phyloP scores from a whole-genome alignment of 108 stramenopile species.

The Nitzschia palea region DNA sequence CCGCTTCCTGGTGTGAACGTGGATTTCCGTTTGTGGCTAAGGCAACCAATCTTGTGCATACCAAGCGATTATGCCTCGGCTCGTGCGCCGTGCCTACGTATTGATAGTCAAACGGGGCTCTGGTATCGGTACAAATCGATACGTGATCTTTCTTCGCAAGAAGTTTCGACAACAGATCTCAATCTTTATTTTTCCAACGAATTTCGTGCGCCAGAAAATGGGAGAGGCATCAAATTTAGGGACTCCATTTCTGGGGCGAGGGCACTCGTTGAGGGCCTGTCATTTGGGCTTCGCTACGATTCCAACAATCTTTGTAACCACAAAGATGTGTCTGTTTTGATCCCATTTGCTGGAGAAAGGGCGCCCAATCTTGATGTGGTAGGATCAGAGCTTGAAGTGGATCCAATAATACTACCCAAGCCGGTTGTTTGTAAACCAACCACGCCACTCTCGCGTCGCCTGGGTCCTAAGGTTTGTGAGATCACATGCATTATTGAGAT shows the following conservation, averaged over 20 bases:
- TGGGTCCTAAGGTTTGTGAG: slow-evolving; percentile 58
- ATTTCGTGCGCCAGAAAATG: slow-evolving; percentile 19
- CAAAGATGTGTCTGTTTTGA: slow-evolving; percentile 48
- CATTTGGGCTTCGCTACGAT: slow-evolving; percentile 67
- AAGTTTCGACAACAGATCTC: slow-evolving; percentile 60
- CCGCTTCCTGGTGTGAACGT: slow-evolving; percentile 36
- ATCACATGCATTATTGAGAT: slow-evolving; percentile 65
- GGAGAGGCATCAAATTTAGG: slow-evolving; percentile 2
- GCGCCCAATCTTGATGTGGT: slow-evolving; percentile 38
- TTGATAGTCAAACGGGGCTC: slow-evolving; percentile 62
- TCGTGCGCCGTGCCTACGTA: slow-evolving; percentile 40
- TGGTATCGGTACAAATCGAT: slow-evolving; percentile 79
- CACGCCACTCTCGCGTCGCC: slow-evolving; percentile 27
- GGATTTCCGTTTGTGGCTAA: slow-evolving; percentile 83
- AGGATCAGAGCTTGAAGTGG: slow-evolving; percentile 43
- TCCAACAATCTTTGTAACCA: slow-evolving; percentile 55
- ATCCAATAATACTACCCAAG: slow-evolving; percentile 47
- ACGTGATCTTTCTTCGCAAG: slow-evolving; percentile 66
- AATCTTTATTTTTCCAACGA: slow-evolving; percentile 50
- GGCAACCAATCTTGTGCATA: slow-evolving; percentile 44
- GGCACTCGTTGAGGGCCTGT: slow-evolving; percentile 66
- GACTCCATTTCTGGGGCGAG: slow-evolving; percentile 1
- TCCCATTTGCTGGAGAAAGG: slow-evolving; percentile 46
- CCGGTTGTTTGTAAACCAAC: slow-evolving; percentile 65
- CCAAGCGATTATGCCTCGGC: slow-evolving; percentile 47